A percentile compares a stretch with the other conserved stretches of the same genome.
Evolutionary conservation across 805 yeast genomes (phyloP).

Genomic region (Candida tibetensis): DNA sequence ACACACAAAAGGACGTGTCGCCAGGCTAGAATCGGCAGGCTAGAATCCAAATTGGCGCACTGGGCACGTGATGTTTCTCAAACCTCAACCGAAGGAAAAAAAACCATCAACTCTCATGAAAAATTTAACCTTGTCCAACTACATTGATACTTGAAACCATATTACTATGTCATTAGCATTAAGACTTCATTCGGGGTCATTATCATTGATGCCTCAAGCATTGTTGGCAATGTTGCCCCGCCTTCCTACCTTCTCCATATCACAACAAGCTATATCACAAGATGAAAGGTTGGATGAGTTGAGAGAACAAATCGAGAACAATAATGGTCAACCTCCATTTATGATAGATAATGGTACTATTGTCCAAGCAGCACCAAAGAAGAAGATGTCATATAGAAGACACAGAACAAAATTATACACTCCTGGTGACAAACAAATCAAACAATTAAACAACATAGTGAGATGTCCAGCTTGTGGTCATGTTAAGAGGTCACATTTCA

Average conservation of each 20-base stretch:
- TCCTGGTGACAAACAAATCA: constrained; percentile 77
- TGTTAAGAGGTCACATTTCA: constrained; percentile 81
- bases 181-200: constrained; percentile 15
- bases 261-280: neutral
- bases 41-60: neutral
- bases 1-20: neutral
- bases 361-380: constrained; percentile 87
- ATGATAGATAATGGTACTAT: constrained; percentile 65
- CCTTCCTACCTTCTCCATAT: constrained; percentile 9
- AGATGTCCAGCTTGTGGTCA: constrained; percentile 97
- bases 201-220: constrained; percentile 3
- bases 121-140: neutral
- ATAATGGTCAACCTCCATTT: constrained; percentile 33
- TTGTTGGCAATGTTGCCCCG: constrained; percentile 10
- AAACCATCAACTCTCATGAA: neutral
- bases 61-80: neutral
- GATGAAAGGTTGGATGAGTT: constrained; percentile 36
- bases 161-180: constrained; percentile 26
- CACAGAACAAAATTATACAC: constrained; percentile 81
- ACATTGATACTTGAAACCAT: too few species aligned
- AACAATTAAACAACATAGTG: constrained; percentile 70
- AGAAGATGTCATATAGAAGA: constrained; percentile 83
- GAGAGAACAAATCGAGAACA: constrained; percentile 37
- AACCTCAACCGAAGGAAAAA: neutral
- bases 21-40: neutral